Conservation (phyloP, 176 grass and related monocot species). For the Lolium multiflorum region DNA sequence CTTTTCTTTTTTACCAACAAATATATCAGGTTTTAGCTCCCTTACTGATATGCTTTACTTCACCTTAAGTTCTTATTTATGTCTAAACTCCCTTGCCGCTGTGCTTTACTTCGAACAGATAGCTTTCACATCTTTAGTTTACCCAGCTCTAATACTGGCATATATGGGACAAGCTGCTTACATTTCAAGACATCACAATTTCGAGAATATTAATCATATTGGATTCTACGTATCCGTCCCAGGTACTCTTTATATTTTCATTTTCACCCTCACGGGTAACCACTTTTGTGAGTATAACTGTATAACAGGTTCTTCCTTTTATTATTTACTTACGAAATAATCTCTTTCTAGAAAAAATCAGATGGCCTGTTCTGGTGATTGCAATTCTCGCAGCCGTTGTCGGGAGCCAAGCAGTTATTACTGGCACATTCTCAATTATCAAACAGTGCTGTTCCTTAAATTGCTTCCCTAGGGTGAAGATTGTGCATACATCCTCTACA, state of each 20-base stretch:
- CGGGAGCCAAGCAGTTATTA: slow-evolving; percentile 91
- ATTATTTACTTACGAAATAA: slow-evolving; percentile 34
- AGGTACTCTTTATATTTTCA: slow-evolving; percentile 55
- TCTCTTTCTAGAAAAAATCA: slow-evolving; percentile 82
- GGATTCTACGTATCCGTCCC: slow-evolving; percentile 97
- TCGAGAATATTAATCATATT: slow-evolving; percentile 68
- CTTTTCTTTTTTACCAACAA: too few species aligned
- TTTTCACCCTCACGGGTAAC: slow-evolving; percentile 24
- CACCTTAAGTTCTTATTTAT: background rate
- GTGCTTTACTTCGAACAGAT: slow-evolving; percentile 65
- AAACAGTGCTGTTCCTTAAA: slow-evolving; percentile 83
- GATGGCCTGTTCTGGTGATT: slow-evolving; percentile 92
- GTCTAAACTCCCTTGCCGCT: slow-evolving; percentile 22
- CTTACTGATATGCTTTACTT: background rate
- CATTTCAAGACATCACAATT: slow-evolving; percentile 83
- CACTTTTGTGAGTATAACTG: background rate
- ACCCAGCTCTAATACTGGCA: slow-evolving; percentile 86
- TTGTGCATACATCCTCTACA: slow-evolving; percentile 83
- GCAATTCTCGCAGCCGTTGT: slow-evolving; percentile 81
- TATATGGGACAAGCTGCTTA: slow-evolving; percentile 99
- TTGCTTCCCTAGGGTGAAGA: slow-evolving; percentile 93
- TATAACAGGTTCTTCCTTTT: slow-evolving; percentile 1
- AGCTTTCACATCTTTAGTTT: slow-evolving; percentile 83
- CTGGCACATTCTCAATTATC: slow-evolving; percentile 93
- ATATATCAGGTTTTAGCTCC: too few species aligned